phyloP scores from a whole-genome alignment of 2,329 filamentous ascomycete species.

The Cryoendolithus antarcticus region DNA sequence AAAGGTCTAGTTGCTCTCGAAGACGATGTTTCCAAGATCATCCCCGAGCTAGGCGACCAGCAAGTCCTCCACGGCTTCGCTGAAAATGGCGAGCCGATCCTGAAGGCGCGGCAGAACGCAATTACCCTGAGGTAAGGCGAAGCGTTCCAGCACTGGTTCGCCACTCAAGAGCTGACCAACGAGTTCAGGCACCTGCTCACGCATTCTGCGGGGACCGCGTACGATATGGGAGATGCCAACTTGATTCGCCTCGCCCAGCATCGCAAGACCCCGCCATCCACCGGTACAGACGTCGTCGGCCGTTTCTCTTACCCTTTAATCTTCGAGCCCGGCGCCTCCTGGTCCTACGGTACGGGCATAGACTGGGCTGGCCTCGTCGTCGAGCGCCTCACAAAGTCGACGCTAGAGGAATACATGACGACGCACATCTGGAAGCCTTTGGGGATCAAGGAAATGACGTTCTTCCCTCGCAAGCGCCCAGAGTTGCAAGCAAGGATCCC shows the following conservation, averaged over 20 bases:
- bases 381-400: constrained; percentile 33
- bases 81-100: constrained; percentile 46
- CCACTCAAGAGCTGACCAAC: constrained; percentile 17
- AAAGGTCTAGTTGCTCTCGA: constrained; percentile 36
- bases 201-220: constrained; percentile 33
- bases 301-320: constrained; percentile 33
- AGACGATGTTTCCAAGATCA: constrained; percentile 32
- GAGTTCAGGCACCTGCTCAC: constrained; percentile 27
- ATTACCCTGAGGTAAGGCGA: constrained; percentile 36
- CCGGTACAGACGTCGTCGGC: constrained; percentile 27
- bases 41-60: constrained; percentile 43
- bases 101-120: constrained; percentile 40
- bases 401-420: constrained; percentile 33
- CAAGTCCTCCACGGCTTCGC: constrained; percentile 83
- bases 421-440: constrained; percentile 35
- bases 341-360: constrained; percentile 37
- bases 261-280: constrained; percentile 6
- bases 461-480: constrained; percentile 14
- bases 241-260: constrained; percentile 32
- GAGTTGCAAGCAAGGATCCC: constrained; percentile 12
- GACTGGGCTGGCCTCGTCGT: constrained; percentile 45
- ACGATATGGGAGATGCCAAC: constrained; percentile 32
- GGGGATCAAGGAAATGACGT: constrained; percentile 25
- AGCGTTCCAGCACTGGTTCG: constrained; percentile 37
- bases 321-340: constrained; percentile 40